These are phyloP conservation scores for Lentinus brumalis DNA, from an alignment of 768 basidiomycete species.

Conservation along the genomic window DNA sequence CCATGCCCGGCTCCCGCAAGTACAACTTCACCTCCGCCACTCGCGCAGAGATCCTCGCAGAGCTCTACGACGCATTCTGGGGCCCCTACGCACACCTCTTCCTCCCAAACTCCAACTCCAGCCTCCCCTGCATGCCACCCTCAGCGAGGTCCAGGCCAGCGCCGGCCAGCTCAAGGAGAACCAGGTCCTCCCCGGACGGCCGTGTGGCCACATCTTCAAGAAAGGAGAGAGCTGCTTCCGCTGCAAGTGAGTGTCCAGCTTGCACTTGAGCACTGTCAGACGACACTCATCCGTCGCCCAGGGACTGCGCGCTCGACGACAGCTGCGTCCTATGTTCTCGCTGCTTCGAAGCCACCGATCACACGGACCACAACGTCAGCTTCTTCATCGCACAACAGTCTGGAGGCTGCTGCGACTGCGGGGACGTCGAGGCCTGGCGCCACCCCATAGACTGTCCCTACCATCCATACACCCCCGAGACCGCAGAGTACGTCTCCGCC, in stretches of 20 bases:
- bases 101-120: slow-evolving; percentile 63
- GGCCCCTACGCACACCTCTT: slow-evolving; percentile 74
- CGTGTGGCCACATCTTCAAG: slow-evolving; percentile 85
- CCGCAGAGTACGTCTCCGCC: slow-evolving; percentile 32
- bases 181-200: slow-evolving; percentile 63
- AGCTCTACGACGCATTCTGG: slow-evolving; percentile 83
- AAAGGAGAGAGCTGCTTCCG: slow-evolving; percentile 92
- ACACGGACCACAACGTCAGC: slow-evolving; percentile 85
- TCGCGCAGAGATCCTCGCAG: slow-evolving; percentile 78
- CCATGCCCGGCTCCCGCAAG: slow-evolving; percentile 78
- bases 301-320: slow-evolving; percentile 90
- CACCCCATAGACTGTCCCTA: slow-evolving; percentile 64
- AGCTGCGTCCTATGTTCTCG: slow-evolving; percentile 87
- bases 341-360: slow-evolving; percentile 90
- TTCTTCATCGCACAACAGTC: slow-evolving; percentile 93
- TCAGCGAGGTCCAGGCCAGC: slow-evolving; percentile 71
- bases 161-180: slow-evolving; percentile 62
- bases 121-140: slow-evolving; percentile 59
- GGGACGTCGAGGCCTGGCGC: slow-evolving; percentile 89
- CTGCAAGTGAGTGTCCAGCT: slow-evolving; percentile 75
- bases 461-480: slow-evolving; percentile 58
- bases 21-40: slow-evolving; percentile 74
- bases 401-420: slow-evolving; percentile 94
- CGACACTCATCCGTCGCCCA: slow-evolving; percentile 30
- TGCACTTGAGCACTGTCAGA: not conserved